Base-by-base conservation (phyloP, 78 protist genomes). In the Paratrimastix pyriformis region DNA sequence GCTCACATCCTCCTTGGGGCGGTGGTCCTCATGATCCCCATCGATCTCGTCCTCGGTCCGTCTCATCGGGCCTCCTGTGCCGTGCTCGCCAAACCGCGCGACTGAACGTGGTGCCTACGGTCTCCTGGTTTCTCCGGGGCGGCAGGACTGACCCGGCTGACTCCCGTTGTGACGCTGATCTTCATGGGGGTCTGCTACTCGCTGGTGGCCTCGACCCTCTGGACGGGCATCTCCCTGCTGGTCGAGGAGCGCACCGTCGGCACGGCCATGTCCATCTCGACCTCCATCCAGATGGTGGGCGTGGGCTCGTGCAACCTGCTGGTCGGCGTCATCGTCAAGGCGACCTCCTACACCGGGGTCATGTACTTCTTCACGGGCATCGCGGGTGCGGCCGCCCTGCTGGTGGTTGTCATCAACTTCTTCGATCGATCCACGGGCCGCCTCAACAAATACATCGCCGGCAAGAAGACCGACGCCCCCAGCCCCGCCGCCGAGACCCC, bases 181-280 rank as follows among this genome's bases (percentile, higher is more conserved):
- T 18, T 62, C 24, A 21, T 21, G 15, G 68, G 68, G 11, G 45
- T 62, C 45, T 62, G 42, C 24, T 62, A 62, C 21, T 62, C 68
- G 15, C 15, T 62, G 15, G 68, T 62, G 11, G 68, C 68, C 29
- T 26, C 39, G 15, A 21, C 37, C 21, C 42, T 62, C 68, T 62
- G 68, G 68, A 62, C 68, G 24, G 15, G 42, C 11, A 33, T 62
- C 15, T 62, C 68, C 21, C 42, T 62, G 11, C 68, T 62, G 29
- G 11, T 15, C 11, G 39, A 11, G 15, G 42, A 11, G 13, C 29
- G 21, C 37, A 21, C 18, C 13, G 45, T 35, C 45, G 68, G 68
- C 15, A 62, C 68, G 15, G 68, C 42, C 13, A 62, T 29, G 42
- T 62, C 68, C 68, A 62, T 62, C 68, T 29, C 21, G 68, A 62